Evolutionary conservation across 139 green algal genomes (phyloP).

Genomic region (Diplosphaera chodatii): DNA sequence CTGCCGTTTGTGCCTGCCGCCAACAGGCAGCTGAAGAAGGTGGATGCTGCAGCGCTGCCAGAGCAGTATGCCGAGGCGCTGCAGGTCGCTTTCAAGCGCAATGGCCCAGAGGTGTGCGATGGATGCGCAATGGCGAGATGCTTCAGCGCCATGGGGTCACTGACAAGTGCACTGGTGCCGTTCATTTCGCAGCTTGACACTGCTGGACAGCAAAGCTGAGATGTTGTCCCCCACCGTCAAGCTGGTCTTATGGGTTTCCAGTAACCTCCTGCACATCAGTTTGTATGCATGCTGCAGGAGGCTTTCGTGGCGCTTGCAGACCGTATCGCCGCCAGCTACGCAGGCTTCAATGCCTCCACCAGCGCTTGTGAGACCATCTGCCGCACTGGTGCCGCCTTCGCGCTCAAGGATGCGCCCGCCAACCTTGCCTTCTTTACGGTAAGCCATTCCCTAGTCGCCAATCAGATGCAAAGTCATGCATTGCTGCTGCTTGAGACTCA

Average conservation of each 20-base stretch:
- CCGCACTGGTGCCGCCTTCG: background rate
- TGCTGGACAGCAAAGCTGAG: too few relatives aligned
- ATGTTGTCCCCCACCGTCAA: too few relatives aligned
- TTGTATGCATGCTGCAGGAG: background rate
- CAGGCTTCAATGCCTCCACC: background rate
- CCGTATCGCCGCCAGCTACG: background rate
- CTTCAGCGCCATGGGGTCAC: too few relatives aligned
- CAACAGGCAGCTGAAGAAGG: conserved; percentile 1
- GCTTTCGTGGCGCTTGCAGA: background rate
- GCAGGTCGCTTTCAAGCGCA: background rate
- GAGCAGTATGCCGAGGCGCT: background rate
- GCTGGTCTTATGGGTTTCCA: too few relatives aligned
- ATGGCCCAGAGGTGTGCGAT: background rate
- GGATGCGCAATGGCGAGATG: too few relatives aligned
- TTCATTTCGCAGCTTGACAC: too few relatives aligned
- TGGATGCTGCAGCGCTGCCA: background rate
- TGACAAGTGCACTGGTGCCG: too few relatives aligned
- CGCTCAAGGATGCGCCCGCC: background rate
- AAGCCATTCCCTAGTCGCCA: too few relatives aligned
- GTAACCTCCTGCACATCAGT: too few relatives aligned
- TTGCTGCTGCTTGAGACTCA: too few relatives aligned
- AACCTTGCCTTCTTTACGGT: background rate
- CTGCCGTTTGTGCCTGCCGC: too few relatives aligned
- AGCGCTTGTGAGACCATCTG: background rate
- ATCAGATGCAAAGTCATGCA: too few relatives aligned